phyloP scores from a whole-genome alignment of 805 yeast species.

The Cyberlindnera japonica region DNA sequence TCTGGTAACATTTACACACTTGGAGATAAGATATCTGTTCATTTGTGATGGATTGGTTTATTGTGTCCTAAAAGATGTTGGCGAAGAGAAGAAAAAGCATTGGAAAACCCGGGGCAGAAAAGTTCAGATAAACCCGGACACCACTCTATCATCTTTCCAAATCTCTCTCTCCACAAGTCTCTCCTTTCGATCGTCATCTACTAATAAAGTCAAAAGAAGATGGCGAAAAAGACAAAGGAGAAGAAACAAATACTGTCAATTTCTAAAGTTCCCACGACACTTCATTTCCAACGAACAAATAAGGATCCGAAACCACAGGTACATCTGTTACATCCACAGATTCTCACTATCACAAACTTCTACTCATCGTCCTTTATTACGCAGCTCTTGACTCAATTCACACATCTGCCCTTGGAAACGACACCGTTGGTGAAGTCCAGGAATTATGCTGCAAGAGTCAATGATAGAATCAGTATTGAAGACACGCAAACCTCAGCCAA shows the following conservation, averaged over 20 bases:
- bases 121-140: no score
- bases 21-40: constrained; percentile 24
- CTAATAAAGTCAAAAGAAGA: no score
- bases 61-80: no score
- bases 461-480: constrained; percentile 44
- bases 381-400: constrained; percentile 9
- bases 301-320: constrained; percentile 5
- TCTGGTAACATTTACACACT: constrained; percentile 15
- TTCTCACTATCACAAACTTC: constrained; percentile 21
- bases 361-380: constrained; percentile 13
- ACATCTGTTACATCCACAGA: constrained; percentile 14
- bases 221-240: constrained; percentile 4
- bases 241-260: background rate
- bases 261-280: constrained; percentile 8
- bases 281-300: background rate
- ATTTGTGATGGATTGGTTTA: background rate
- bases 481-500: constrained; percentile 36
- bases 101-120: no score
- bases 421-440: constrained; percentile 47
- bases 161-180: no score
- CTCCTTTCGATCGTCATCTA: no score
- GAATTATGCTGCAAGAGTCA: constrained; percentile 54
- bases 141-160: no score
- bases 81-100: no score
- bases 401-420: constrained; percentile 33